Evolutionary conservation across 257 asterid genomes (phyloP).

Genomic region (Scutellaria galericulata): DNA sequence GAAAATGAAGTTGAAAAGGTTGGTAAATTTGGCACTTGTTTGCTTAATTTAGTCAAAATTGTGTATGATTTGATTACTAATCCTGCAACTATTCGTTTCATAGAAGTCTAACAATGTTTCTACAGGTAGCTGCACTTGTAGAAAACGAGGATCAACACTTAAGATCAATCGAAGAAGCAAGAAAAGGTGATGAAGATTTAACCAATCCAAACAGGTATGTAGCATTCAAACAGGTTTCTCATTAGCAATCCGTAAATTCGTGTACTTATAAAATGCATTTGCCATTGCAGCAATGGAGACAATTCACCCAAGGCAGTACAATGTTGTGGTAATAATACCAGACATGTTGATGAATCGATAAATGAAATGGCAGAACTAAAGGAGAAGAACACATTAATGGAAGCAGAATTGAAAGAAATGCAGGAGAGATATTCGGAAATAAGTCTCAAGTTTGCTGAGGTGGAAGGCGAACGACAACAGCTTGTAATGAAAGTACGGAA

Average conservation of each 20-base stretch:
- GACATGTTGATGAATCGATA: conserved; percentile 38
- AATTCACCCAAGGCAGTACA: neutral
- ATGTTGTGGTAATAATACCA: conserved; percentile 10
- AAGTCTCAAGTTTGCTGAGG: conserved; percentile 98
- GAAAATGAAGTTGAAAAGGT: conserved; percentile 58
- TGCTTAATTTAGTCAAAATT: conserved; percentile 19
- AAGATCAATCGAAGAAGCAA: conserved; percentile 28
- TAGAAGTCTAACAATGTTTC: conserved; percentile 5
- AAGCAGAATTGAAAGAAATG: conserved; percentile 86
- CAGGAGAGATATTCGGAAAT: conserved; percentile 96
- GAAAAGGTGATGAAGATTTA: conserved; percentile 26
- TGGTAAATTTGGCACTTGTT: conserved; percentile 29
- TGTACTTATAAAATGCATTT: conserved; percentile 11
- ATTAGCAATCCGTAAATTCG: neutral
- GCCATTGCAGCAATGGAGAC: conserved; percentile 39
- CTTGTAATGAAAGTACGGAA: conserved; percentile 91
- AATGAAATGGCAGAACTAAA: conserved; percentile 55
- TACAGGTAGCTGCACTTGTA: conserved; percentile 40
- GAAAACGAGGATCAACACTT: conserved; percentile 34
- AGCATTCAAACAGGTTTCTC: conserved; percentile 32
- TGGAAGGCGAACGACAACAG: conserved; percentile 95
- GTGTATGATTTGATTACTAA: neutral
- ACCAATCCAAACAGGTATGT: conserved; percentile 27
- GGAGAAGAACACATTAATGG: conserved; percentile 69
- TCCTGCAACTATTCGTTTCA: conserved; percentile 3